Evolutionary conservation across 1,284 basidiomycete genomes (phyloP), one percentile per base, ranked within the genome.

Genomic region (Cryptococcus wingfieldii): DNA sequence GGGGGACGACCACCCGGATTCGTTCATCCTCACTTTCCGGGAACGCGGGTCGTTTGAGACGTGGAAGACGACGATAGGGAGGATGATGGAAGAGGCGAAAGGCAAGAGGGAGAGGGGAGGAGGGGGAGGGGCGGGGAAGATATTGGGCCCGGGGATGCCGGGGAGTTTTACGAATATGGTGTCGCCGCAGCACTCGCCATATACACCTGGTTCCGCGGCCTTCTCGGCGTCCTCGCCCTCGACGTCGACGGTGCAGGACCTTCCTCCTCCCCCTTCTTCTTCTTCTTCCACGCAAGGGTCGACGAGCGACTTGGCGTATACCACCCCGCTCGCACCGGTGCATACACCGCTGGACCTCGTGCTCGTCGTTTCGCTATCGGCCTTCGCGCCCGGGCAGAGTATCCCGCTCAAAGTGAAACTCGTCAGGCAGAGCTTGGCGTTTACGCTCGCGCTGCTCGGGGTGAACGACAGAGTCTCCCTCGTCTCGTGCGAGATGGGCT

Each of bases 1-100:
- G 89, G 63, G 65, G 5, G 49, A 59, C 43, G 91, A 97, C 70
- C 91, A 95, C 70, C 82, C 83, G 38, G 80, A 96, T 62, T 88
- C 88, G 45, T 97, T 98, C 77, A 91, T 96, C 67, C 83, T 98
- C 51, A 87, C 90, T 66, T 98, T 97, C 83, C 87, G 86, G 65
- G 90, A 97, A 56, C 83, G 86, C n/a, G 80, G 84, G n/a, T 87
- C 86, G 4, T 81, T 94, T 56, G 90, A 95, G 69, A 83, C 86
- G 0, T 98, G 95, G 95, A 86, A 83, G 68, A 80, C 80, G 42
- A 87, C 86, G 56, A 86, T 97, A 60, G 84, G 87, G 65, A 78
- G 81, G 2, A 83, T 93, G 19, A 84, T 94, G 38, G 66, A 69
- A 8, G 70, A 71, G 19, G 54, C 56, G 43, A 58, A 55, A 18